These are phyloP conservation scores for Benincasa hispida DNA, from an alignment of 306 rosid genomes.

Conservation along the genomic window DNA sequence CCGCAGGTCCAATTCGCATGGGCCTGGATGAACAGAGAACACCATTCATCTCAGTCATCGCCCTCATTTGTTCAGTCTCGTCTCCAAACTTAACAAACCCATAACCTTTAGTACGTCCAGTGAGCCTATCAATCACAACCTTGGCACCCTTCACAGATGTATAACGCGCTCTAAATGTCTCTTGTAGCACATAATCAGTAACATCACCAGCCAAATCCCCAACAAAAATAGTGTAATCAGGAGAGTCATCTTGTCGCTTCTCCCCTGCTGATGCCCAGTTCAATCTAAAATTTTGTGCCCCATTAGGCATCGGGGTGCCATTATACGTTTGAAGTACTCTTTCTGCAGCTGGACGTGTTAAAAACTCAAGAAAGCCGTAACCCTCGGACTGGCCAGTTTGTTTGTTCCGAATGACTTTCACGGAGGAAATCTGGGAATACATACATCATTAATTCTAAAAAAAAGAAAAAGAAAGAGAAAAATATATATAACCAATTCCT, in stretches of 20 bases:
- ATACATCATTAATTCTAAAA: background rate
- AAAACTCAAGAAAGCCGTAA: slow-evolving; percentile 83
- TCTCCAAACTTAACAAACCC: slow-evolving; percentile 89
- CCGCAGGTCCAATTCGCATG: slow-evolving; percentile 92
- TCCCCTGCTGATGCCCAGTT: slow-evolving; percentile 97
- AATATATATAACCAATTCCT: background rate
- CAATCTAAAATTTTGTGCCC: slow-evolving; percentile 65
- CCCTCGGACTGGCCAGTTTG: slow-evolving; percentile 79
- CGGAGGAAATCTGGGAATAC: slow-evolving; percentile 38
- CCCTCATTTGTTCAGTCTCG: slow-evolving; percentile 69
- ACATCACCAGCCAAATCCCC: slow-evolving; percentile 97
- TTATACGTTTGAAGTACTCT: slow-evolving; percentile 60
- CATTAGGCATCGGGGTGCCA: slow-evolving; percentile 81
- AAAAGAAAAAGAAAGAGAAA: background rate
- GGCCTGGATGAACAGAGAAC: slow-evolving; percentile 76
- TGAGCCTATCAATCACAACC: slow-evolving; percentile 87
- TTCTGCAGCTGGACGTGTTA: slow-evolving; percentile 57
- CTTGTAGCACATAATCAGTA: slow-evolving; percentile 60
- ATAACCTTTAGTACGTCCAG: slow-evolving; percentile 82
- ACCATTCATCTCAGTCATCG: slow-evolving; percentile 96
- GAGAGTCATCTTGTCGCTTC: slow-evolving; percentile 73
- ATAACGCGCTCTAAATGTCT: slow-evolving; percentile 51
- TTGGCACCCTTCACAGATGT: slow-evolving; percentile 68
- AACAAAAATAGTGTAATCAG: slow-evolving; percentile 75
- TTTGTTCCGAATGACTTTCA: slow-evolving; percentile 81